These are phyloP conservation scores for Cladorrhinum sp. DNA, from an alignment of 2,329 filamentous ascomycete genomes.

Conservation along the genomic window DNA sequence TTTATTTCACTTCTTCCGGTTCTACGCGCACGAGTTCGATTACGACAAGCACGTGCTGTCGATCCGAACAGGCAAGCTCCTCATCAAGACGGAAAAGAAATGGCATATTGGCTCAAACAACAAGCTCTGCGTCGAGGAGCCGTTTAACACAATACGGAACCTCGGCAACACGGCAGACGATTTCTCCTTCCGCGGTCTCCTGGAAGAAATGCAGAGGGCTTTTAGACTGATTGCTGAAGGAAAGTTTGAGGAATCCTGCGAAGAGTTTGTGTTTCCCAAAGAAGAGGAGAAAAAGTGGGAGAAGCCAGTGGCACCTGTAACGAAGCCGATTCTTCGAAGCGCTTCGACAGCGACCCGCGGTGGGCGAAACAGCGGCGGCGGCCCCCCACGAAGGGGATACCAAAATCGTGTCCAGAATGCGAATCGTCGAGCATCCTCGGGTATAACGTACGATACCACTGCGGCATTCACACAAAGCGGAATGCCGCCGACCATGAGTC, in stretches of 20 bases:
- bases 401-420: slow-evolving; percentile 39
- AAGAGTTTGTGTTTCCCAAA: slow-evolving; percentile 82
- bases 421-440: slow-evolving; percentile 52
- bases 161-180: slow-evolving; percentile 95
- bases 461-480: slow-evolving; percentile 39
- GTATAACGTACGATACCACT: slow-evolving; percentile 50
- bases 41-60: slow-evolving; percentile 83
- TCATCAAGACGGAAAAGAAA: slow-evolving; percentile 80
- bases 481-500: slow-evolving; percentile 41
- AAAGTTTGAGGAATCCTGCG: slow-evolving; percentile 79
- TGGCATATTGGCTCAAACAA: slow-evolving; percentile 82
- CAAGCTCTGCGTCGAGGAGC: slow-evolving; percentile 90
- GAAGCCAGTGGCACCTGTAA: slow-evolving; percentile 48
- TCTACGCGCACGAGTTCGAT: slow-evolving; percentile 90
- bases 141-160: slow-evolving; percentile 86
- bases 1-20: slow-evolving; percentile 93
- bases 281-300: slow-evolving; percentile 67
- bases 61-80: slow-evolving; percentile 72
- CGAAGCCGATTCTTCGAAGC: slow-evolving; percentile 58
- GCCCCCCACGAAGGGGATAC: slow-evolving; percentile 48
- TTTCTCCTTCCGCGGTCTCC: slow-evolving; percentile 86
- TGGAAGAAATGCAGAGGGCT: slow-evolving; percentile 82
- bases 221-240: slow-evolving; percentile 78
- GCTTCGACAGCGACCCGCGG: slow-evolving; percentile 53
- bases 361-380: slow-evolving; percentile 47